These are phyloP conservation scores for Coemansia javaensis DNA, from an alignment of 192 early-diverging fungal species.

Conservation along the genomic window DNA sequence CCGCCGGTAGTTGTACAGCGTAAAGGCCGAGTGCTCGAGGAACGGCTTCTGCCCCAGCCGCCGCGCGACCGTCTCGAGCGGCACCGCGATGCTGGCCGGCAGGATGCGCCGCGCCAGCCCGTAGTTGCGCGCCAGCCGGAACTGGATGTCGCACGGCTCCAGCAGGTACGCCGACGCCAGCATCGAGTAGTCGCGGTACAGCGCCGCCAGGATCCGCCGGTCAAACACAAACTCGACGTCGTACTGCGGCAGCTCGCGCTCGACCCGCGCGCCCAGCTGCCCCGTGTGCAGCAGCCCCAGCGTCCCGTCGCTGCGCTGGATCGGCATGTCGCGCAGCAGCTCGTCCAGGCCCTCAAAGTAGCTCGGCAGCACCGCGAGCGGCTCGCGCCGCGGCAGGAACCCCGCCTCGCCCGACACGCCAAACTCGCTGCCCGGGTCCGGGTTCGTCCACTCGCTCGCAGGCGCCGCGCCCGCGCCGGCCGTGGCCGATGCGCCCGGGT, in stretches of 20 bases:
- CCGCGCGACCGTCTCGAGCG: constrained; percentile 62
- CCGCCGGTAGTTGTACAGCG: constrained; percentile 84
- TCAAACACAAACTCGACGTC: constrained; percentile 71
- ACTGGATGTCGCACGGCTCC: constrained; percentile 83
- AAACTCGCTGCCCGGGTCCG: constrained; percentile 35
- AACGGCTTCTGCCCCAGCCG: constrained; percentile 72
- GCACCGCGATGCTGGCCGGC: constrained; percentile 74
- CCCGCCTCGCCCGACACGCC: constrained; percentile 47
- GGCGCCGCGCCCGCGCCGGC: neutral
- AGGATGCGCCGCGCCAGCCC: constrained; percentile 72
- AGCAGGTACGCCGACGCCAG: constrained; percentile 82
- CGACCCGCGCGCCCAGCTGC: constrained; percentile 72
- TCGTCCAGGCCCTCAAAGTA: constrained; percentile 66
- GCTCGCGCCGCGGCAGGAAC: constrained; percentile 63
- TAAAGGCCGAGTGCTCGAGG: constrained; percentile 72
- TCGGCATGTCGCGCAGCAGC: constrained; percentile 74
- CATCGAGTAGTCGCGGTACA: constrained; percentile 87
- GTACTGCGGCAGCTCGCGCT: constrained; percentile 64
- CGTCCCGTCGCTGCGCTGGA: constrained; percentile 60
- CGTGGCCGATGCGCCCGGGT: neutral
- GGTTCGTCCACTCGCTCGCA: constrained; percentile 20
- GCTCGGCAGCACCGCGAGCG: constrained; percentile 62
- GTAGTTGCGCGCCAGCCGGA: constrained; percentile 65
- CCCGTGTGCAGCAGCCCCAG: constrained; percentile 75
- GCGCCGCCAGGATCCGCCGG: constrained; percentile 62